Percentiles rank a stretch among this genome's conserved stretches.
phyloP scores from a whole-genome alignment of 1,139 yeast genomes.

The Yamadazyma sp. region DNA sequence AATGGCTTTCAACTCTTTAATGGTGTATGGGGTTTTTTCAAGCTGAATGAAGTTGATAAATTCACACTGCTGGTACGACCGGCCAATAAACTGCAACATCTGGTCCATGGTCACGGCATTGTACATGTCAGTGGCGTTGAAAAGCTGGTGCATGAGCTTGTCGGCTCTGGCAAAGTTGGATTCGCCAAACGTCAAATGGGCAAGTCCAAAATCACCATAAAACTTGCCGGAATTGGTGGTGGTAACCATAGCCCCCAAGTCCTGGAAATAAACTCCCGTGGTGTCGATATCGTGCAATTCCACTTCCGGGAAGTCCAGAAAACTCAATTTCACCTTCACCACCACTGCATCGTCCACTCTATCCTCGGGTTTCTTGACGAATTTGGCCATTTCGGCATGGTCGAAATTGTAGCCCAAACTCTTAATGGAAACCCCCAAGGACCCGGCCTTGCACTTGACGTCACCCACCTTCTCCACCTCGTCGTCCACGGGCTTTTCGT shows the following conservation, averaged over 20 bases:
- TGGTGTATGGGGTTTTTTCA: slow-evolving; percentile 54
- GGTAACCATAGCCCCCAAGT: slow-evolving; percentile 66
- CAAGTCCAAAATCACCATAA: slow-evolving; percentile 58
- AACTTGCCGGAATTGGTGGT: slow-evolving; percentile 73
- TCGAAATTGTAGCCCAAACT: slow-evolving; percentile 26
- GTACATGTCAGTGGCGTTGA: slow-evolving; percentile 41
- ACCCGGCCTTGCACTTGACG: slow-evolving; percentile 22
- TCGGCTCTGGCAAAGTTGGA: slow-evolving; percentile 41
- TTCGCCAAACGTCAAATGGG: slow-evolving; percentile 53
- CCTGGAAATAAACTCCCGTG: slow-evolving; percentile 69
- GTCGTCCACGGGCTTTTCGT: slow-evolving; percentile 6
- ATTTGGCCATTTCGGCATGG: slow-evolving; percentile 20
- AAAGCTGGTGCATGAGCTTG: slow-evolving; percentile 35
- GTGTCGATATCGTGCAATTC: slow-evolving; percentile 48
- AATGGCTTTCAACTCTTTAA: slow-evolving; percentile 54
- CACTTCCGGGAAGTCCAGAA: slow-evolving; percentile 44
- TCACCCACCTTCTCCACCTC: slow-evolving; percentile 4
- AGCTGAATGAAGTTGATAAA: slow-evolving; percentile 67
- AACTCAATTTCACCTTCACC: slow-evolving; percentile 22
- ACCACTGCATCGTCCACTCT: slow-evolving; percentile 32
- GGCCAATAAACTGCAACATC: slow-evolving; percentile 36
- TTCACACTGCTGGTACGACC: slow-evolving; percentile 63
- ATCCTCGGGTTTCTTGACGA: slow-evolving; percentile 16
- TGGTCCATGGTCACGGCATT: slow-evolving; percentile 36
- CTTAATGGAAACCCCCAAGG: slow-evolving; percentile 23